Conservation (phyloP, 176 grass and related monocot genomes). For the Aegilops tauschii region DNA sequence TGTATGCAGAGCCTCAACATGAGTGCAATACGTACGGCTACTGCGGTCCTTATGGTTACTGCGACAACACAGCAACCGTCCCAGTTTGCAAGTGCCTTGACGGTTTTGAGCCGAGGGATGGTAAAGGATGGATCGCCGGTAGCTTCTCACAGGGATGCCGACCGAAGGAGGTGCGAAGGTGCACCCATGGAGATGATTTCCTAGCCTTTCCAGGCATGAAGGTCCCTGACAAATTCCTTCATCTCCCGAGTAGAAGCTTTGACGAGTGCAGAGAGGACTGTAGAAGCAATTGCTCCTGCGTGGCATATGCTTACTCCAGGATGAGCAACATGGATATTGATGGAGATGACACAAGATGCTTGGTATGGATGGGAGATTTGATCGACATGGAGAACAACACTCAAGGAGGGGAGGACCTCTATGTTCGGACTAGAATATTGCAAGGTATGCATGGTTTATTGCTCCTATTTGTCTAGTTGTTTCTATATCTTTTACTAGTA, state of each 20-base stretch:
- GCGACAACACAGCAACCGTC: constrained; percentile 15
- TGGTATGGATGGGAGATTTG: constrained; percentile 47
- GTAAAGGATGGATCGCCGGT: background rate
- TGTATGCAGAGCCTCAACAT: constrained; percentile 14
- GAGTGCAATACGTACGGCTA: constrained; percentile 29
- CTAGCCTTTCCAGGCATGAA: constrained; percentile 7
- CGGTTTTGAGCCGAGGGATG: constrained; percentile 38
- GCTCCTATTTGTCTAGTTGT: background rate
- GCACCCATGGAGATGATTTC: constrained; percentile 11
- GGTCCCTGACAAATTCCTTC: constrained; percentile 33
- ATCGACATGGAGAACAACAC: constrained; percentile 30
- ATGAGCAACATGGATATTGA: constrained; percentile 18
- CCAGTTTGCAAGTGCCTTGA: constrained; percentile 53
- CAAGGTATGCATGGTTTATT: constrained; percentile 6
- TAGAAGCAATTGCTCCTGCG: constrained; percentile 46
- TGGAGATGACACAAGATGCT: constrained; percentile 33
- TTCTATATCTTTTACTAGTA: background rate
- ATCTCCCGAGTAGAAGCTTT: constrained; percentile 32
- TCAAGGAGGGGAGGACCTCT: constrained; percentile 38
- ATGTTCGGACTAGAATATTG: constrained; percentile 7
- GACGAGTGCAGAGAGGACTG: constrained; percentile 39
- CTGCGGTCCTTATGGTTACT: constrained; percentile 48
- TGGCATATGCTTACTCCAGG: constrained; percentile 54
- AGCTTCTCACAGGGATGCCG: constrained; percentile 29
- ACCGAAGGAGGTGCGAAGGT: constrained; percentile 2